Evolutionary conservation across 2,329 filamentous ascomycete species (phyloP).

Genomic region (Calonectria honghensis): DNA sequence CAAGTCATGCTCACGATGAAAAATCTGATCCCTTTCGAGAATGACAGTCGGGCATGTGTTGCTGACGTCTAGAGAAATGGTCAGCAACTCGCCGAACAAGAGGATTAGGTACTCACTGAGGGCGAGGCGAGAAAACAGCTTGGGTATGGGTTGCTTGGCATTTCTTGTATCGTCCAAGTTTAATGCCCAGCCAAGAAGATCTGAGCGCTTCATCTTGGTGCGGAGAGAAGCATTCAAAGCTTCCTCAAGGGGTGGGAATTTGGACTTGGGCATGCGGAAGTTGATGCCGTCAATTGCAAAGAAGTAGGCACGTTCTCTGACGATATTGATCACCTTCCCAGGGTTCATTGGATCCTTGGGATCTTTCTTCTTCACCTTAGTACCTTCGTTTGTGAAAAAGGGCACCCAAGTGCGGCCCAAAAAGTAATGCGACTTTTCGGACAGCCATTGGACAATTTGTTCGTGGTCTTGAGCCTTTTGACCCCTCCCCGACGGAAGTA

Average conservation of each 20-base stretch:
- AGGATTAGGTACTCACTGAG: conserved; percentile 64
- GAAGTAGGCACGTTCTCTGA: conserved; percentile 68
- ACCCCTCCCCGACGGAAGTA: conserved; percentile 66
- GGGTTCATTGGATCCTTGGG: conserved; percentile 56
- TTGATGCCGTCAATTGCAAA: conserved; percentile 73
- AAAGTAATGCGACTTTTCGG: conserved; percentile 61
- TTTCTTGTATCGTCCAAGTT: conserved; percentile 63
- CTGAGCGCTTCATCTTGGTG: conserved; percentile 60
- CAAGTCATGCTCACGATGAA: conserved; percentile 44
- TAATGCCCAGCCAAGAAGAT: conserved; percentile 73
- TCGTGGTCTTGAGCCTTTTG: conserved; percentile 58
- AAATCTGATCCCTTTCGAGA: conserved; percentile 69
- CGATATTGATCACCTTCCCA: conserved; percentile 45
- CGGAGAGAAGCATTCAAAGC: conserved; percentile 49
- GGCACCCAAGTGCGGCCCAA: conserved; percentile 68
- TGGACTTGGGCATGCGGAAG: conserved; percentile 56
- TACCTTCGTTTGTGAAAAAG: conserved; percentile 66
- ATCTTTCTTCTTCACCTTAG: conserved; percentile 56
- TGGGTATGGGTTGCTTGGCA: conserved; percentile 67
- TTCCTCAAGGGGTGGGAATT: conserved; percentile 53
- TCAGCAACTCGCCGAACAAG: conserved; percentile 6
- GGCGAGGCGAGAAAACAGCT: conserved; percentile 75
- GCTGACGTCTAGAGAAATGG: conserved; percentile 67
- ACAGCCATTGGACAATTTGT: conserved; percentile 57
- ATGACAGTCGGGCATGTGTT: conserved; percentile 68